Evolutionary conservation across 2,329 filamentous ascomycete genomes (phyloP).

Genomic region (Cadophora luteo-olivacea): DNA sequence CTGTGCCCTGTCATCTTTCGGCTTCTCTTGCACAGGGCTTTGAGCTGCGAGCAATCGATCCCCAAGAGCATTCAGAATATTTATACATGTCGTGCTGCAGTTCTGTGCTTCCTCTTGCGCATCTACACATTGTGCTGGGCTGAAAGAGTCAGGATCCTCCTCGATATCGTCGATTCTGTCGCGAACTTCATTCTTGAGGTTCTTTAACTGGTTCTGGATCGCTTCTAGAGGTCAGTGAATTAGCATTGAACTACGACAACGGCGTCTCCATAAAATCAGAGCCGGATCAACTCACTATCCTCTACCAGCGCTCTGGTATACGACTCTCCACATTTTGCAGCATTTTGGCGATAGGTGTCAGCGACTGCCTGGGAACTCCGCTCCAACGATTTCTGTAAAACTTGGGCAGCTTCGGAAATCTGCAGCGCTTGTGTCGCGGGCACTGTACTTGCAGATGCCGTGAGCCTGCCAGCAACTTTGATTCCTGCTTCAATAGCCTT

Average conservation of each 20-base stretch:
- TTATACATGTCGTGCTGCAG: constrained; percentile 37
- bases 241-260: not conserved
- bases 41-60: constrained; percentile 29
- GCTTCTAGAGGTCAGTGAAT: constrained; percentile 32
- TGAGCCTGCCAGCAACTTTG: constrained; percentile 38
- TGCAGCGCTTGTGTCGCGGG: constrained; percentile 34
- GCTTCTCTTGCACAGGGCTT: constrained; percentile 12
- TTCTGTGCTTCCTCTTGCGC: constrained; percentile 37
- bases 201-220: constrained; percentile 37
- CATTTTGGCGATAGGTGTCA: constrained; percentile 38
- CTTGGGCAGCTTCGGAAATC: constrained; percentile 38
- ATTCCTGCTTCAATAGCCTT: constrained; percentile 41
- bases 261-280: not conserved
- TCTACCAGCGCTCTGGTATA: constrained; percentile 38
- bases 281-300: constrained; percentile 36
- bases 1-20: constrained; percentile 27
- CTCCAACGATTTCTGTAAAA: constrained; percentile 37
- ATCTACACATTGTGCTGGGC: constrained; percentile 33
- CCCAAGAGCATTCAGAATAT: constrained; percentile 37
- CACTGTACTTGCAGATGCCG: constrained; percentile 34
- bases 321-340: constrained; percentile 34
- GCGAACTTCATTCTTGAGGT: constrained; percentile 39
- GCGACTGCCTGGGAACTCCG: constrained; percentile 33
- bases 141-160: constrained; percentile 39
- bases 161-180: constrained; percentile 42